Evolutionary conservation across 768 basidiomycete genomes (phyloP), one percentile per base, ranked within the genome.

Genomic region (Pleurotus cornucopiae): DNA sequence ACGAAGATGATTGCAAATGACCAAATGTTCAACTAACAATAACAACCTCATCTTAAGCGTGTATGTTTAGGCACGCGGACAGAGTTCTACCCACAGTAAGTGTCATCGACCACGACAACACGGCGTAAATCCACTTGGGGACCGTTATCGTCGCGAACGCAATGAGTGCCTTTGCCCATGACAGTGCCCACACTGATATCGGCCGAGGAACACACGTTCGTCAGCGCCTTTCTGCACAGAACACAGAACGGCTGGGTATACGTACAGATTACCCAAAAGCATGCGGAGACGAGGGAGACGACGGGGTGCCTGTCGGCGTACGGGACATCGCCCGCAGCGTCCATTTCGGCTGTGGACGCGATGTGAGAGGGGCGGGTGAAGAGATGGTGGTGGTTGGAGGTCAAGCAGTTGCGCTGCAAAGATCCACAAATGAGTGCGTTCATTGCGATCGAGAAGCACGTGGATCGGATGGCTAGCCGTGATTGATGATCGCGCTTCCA

Each of bases 21-120:
- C 81, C 92, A 94, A 70, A 97, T 97, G 62, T 91, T 91, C 46
- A 98, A 81, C 85, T 95, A 48, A n/a, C 21, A 49, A 46, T 4
- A 11, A 34, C 9, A 34, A 34, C 9, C 30, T 11, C 7, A 34
- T 9, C 30, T 34, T 34, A 58, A 44, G 16, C 55, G 48, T 5
- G 54, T 57, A 54, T 58, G 23, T 47, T 25, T 46, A 53, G 9
- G 20, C 26, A 30, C 51, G 38, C 46, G 20, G 30, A 38, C 6
- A 14, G 53, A 57, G 5, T 20, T 21, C 30, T 12, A 64, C 83
- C 46, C 65, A 91, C 92, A 55, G 91, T 93, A 61, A 94, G 75
- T 1, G 92, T 94, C 82, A 94, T 85, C 4, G 92, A 92, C 66
- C 93, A 94, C 9, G 91, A 92, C 21, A 94, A 77, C 11, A 89